phyloP scores from a whole-genome alignment of 2,329 filamentous ascomycete species.

The Coniochaeta ligniaria region DNA sequence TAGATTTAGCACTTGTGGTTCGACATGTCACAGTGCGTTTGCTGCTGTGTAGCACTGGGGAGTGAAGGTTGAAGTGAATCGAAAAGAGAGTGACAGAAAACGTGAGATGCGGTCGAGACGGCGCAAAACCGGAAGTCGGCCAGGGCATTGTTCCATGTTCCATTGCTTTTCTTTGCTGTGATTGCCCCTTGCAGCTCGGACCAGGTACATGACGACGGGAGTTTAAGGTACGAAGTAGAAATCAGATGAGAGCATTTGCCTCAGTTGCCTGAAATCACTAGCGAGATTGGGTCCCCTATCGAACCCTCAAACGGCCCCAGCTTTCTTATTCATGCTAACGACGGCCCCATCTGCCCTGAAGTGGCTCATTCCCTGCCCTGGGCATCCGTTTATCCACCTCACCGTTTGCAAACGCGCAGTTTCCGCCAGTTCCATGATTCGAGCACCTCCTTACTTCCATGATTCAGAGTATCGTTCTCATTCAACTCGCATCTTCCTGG shows the following conservation, averaged over 20 bases:
- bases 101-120: neutral
- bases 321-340: constrained; percentile 26
- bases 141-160: too few species aligned
- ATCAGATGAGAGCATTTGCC: neutral
- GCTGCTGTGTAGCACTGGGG: too few species aligned
- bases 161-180: neutral
- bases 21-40: too few species aligned
- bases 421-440: neutral
- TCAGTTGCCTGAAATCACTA: constrained; percentile 24
- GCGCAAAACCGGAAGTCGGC: neutral
- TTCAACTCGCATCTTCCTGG: neutral
- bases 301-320: constrained; percentile 13
- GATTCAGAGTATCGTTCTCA: neutral
- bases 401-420: neutral
- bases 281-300: constrained; percentile 32
- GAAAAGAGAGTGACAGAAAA: neutral
- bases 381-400: constrained; percentile 4
- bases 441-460: neutral
- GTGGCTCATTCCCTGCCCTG: constrained; percentile 9
- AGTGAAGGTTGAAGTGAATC: too few species aligned
- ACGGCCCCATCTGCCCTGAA: constrained; percentile 16
- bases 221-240: too few species aligned
- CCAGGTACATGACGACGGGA: neutral
- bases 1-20: too few species aligned
- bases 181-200: neutral